Base-by-base conservation (phyloP, 768 basidiomycete genomes). In the Pisolithus albus region DNA sequence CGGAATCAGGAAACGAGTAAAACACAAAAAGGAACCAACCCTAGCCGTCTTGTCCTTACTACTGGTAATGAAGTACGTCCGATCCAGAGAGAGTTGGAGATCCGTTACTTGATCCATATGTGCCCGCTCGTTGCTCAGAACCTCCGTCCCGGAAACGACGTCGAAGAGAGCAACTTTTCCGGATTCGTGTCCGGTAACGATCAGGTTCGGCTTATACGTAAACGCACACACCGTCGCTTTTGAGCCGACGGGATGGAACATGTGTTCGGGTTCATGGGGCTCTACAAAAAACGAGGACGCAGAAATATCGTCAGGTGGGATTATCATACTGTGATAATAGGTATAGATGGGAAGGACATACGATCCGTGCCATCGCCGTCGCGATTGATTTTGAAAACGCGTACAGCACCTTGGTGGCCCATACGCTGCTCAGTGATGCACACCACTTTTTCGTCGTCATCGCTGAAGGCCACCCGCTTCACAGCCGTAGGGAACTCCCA, bases 401-500 rank as follows among this genome's bases (percentile, higher is more conserved):
- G 81, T 61, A 99, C 88, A 21, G 92, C 86, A 58, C 91, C 89
- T 61, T 90, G 88, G 69, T 81, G 71, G 1, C 95, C 96, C 88
- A 93, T 93, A 50, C 96, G 86, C 71, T 96, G 93, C 70, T 98
- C 96, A 2, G 96, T 98, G 60, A 97, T 90, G 64, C 90, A 92
- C 23, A 97, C 85, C 32, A 98, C 75, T 60, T 82, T 80, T 21
- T 81, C 77, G 63, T 88, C 90, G 60, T 89, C 84, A 51, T 88
- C 87, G 68, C 81, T 92, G 76, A 95, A 97, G 7, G 84, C 81
- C 21, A 98, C 95, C 42, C 95, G 78, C 77, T 97, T 98, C 59
- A 99, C 90, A 5, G 96, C 96, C 0, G 95, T 98, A 34, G 90
- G 89, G 77, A 96, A 97, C 68, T 98, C 95, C 96, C 96, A 99